phyloP scores from a whole-genome alignment of 2,329 filamentous ascomycete species.

The Penicillium glabrum region DNA sequence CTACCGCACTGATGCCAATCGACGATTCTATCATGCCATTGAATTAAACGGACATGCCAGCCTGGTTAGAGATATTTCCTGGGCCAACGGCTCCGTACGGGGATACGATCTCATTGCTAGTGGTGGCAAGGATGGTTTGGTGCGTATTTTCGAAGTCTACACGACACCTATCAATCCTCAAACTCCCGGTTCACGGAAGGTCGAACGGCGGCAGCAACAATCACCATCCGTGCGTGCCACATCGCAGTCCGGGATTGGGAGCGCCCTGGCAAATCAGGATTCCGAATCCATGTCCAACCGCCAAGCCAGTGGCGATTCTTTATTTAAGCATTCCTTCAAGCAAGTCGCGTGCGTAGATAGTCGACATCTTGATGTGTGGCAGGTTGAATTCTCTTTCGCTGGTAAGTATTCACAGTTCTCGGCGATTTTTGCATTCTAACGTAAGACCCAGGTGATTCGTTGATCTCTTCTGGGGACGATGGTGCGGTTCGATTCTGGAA shows the following conservation, averaged over 20 bases:
- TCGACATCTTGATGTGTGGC: constrained; percentile 47
- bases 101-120: constrained; percentile 90
- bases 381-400: constrained; percentile 45
- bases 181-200: constrained; percentile 26
- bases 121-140: constrained; percentile 85
- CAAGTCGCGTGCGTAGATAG: constrained; percentile 46
- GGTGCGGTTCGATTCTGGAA: constrained; percentile 46
- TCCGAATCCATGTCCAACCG: constrained; percentile 33
- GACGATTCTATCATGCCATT: constrained; percentile 81
- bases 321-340: constrained; percentile 43
- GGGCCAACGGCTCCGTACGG: constrained; percentile 87
- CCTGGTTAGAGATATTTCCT: constrained; percentile 83
- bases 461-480: constrained; percentile 46
- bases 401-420: constrained; percentile 28
- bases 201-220: constrained; percentile 25
- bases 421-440: neutral
- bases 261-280: constrained; percentile 39
- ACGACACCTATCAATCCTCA: constrained; percentile 34
- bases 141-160: constrained; percentile 75
- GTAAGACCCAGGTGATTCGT: constrained; percentile 38
- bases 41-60: constrained; percentile 72
- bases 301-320: constrained; percentile 34
- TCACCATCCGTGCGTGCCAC: constrained; percentile 33
- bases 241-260: constrained; percentile 43
- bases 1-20: constrained; percentile 72